A percentile compares a stretch with the other conserved stretches of the same genome.
phyloP scores from a whole-genome alignment of 1,139 yeast species.

The Debaryomyces psychrophilus region DNA sequence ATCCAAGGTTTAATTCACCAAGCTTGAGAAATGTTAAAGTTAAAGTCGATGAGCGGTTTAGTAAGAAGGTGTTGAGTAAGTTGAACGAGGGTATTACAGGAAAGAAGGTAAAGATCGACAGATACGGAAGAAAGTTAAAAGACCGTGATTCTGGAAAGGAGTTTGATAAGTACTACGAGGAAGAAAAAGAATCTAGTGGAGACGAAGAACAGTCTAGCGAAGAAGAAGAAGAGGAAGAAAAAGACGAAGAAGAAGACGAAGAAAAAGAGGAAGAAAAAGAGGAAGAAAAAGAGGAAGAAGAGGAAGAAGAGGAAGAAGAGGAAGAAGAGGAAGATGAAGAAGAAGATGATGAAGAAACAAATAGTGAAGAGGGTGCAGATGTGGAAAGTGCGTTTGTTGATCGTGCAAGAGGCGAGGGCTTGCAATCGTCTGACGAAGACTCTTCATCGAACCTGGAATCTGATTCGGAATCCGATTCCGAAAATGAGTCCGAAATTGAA shows the following conservation, averaged over 20 bases:
- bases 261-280: slow-evolving; percentile 21
- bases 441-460: slow-evolving; percentile 28
- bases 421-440: slow-evolving; percentile 25
- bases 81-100: slow-evolving; percentile 54
- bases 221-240: slow-evolving; percentile 21
- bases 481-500: slow-evolving; percentile 57
- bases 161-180: slow-evolving; percentile 68
- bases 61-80: slow-evolving; percentile 66
- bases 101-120: slow-evolving; percentile 68
- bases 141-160: slow-evolving; percentile 42
- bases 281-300: slow-evolving; percentile 19
- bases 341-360: slow-evolving; percentile 21
- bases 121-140: slow-evolving; percentile 77
- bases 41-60: slow-evolving; percentile 85
- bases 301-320: slow-evolving; percentile 43
- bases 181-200: slow-evolving; percentile 36
- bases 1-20: slow-evolving; percentile 85
- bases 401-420: slow-evolving; percentile 71
- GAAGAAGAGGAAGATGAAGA: slow-evolving; percentile 26
- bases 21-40: slow-evolving; percentile 71
- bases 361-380: slow-evolving; percentile 30
- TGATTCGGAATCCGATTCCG: slow-evolving; percentile 37
- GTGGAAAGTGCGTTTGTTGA: slow-evolving; percentile 43
- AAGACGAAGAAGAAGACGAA: slow-evolving; percentile 20
- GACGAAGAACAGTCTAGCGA: slow-evolving; percentile 19